These are phyloP conservation scores for Colletotrichum limetticola DNA, from an alignment of 2,329 filamentous ascomycete genomes.

Conservation along the genomic window DNA sequence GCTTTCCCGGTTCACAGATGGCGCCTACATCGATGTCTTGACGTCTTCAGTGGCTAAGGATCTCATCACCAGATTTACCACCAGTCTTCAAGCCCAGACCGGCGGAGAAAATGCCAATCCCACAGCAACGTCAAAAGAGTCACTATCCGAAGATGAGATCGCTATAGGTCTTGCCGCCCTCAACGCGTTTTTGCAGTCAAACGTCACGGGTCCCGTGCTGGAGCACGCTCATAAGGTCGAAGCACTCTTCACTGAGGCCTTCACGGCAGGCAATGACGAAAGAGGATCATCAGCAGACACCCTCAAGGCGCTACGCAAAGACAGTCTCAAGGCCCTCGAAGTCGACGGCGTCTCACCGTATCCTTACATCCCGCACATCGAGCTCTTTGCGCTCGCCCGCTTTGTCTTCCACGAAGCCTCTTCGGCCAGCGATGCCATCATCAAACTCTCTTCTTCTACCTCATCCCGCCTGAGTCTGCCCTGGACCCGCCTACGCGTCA, in stretches of 20 bases:
- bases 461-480: constrained; percentile 56
- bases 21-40: constrained; percentile 29
- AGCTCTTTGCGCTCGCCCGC: constrained; percentile 82
- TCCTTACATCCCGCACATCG: constrained; percentile 82
- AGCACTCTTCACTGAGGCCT: constrained; percentile 51
- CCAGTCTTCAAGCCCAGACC: constrained; percentile 7
- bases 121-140: neutral
- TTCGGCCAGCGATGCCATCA: constrained; percentile 39
- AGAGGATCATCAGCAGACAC: neutral
- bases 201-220: constrained; percentile 88
- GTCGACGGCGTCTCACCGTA: constrained; percentile 91
- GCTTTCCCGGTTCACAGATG: neutral
- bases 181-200: constrained; percentile 84
- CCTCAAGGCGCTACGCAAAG: constrained; percentile 53
- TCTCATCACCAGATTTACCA: constrained; percentile 15
- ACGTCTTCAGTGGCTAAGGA: constrained; percentile 5
- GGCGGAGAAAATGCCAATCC: neutral
- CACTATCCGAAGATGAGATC: constrained; percentile 41
- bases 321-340: constrained; percentile 64
- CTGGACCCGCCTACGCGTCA: constrained; percentile 77
- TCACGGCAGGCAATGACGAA: constrained; percentile 31
- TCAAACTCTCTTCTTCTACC: constrained; percentile 41
- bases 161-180: constrained; percentile 76
- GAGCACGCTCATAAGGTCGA: constrained; percentile 46
- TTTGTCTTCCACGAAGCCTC: constrained; percentile 52